A percentile compares a stretch with the other conserved stretches of the same genome.
These are phyloP conservation scores for Cucumis hystrix DNA, from an alignment of 306 rosid species.

Conservation along the genomic window DNA sequence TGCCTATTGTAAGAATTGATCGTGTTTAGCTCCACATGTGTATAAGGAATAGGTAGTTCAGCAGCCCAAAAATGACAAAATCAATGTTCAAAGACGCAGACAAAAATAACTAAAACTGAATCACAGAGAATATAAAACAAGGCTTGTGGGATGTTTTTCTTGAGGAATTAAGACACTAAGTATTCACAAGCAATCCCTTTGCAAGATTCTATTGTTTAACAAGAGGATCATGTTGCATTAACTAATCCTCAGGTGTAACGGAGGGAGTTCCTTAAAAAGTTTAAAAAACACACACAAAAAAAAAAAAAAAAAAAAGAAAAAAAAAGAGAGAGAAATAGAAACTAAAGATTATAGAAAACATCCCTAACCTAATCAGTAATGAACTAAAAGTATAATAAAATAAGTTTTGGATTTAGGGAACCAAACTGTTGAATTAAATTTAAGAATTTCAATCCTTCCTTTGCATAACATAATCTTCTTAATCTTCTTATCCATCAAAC, in stretches of 20 bases:
- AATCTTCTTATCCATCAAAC: neutral
- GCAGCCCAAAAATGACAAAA: constrained; percentile 2
- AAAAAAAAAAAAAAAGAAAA: neutral
- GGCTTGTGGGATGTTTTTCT: neutral
- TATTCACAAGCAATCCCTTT: neutral
- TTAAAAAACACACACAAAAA: neutral
- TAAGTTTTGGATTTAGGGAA: neutral
- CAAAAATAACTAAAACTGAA: neutral
- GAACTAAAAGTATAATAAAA: neutral
- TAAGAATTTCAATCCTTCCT: neutral
- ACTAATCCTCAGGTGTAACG: neutral
- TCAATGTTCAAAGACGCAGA: constrained; percentile 3
- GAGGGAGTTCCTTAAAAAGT: neutral
- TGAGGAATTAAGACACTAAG: neutral
- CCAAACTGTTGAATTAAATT: neutral
- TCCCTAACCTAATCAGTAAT: neutral
- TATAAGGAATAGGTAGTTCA: neutral
- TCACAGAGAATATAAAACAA: neutral
- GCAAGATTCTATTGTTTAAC: neutral
- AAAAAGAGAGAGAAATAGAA: too few relatives aligned
- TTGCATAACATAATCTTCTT: neutral
- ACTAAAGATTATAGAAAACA: neutral
- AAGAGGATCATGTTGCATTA: neutral
- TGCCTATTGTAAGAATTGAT: constrained; percentile 39
- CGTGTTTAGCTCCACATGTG: neutral